Base-by-base conservation (phyloP, 2,329 filamentous ascomycete species). In the Fusarium falciforme region DNA sequence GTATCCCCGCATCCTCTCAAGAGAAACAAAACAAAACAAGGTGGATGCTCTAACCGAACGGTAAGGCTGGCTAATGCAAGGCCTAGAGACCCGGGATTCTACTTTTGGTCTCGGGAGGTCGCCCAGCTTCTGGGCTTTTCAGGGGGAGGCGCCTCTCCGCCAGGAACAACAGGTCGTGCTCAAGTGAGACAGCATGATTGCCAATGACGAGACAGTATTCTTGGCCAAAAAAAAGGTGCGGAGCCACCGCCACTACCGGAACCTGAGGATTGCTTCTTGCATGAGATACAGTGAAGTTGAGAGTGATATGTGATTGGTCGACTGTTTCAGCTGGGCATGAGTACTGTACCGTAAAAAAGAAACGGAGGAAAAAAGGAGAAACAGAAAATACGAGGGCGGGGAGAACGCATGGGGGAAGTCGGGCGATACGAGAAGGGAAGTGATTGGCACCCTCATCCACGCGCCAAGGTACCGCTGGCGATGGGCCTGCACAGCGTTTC, bases 61-160 rank as follows among this genome's bases (percentile, higher is more conserved):
- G 14, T 72, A 74, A 72, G 71, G 71, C 71, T 72, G 64, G 71
- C 67, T 74, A 74, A 74, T 73, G 71, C 71, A 73, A 44, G 44
- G 25, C 44, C 44, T 49, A 29, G 44, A 49, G 25, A 27, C 54
- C 66, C 42, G 57, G 29, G 35, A 16, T 49, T 49, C 44, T 49
- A 49, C 44, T 49, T 49, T 49, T 49, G 44, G 44, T 22, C 40
- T 44, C 38, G 16, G 22, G 44, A 36, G 44, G 44, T 27, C 44
- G n/a, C 35, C 59, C 22, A 12, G 52, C n/a, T 55, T 70, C 61
- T 66, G 31, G 52, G 61, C 29, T 52, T 2, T 42, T 33, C 71
- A 71, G 67, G 60, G 71, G 67, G 33, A 61, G 36, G 29, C 5
- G 9, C 29, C 35, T 36, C 35, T 36, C 35, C 35, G 11, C 3